Evolutionary conservation across 805 yeast genomes (phyloP).

Genomic region (Lipomyces yamanashiensis): DNA sequence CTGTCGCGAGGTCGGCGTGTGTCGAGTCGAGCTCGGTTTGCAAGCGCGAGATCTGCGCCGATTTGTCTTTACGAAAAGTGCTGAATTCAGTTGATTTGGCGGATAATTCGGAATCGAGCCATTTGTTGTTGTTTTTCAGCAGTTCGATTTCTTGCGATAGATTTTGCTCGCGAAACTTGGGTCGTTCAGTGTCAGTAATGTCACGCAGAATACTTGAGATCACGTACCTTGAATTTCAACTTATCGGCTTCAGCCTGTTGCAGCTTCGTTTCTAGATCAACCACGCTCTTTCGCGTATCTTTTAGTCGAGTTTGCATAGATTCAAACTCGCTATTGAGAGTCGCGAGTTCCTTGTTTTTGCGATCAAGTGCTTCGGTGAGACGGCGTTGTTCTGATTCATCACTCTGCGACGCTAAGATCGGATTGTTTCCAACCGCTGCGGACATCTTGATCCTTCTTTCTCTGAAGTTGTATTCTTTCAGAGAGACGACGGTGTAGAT

Average conservation of each 20-base stretch:
- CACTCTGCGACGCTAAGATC: background rate
- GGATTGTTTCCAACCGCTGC: background rate
- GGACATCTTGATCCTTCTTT: background rate
- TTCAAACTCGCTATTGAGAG: constrained; percentile 49
- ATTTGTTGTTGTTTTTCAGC: constrained; percentile 49
- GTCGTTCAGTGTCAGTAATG: no score
- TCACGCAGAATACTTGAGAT: background rate
- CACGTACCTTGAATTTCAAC: constrained; percentile 38
- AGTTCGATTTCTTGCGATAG: constrained; percentile 51
- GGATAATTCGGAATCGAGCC: constrained; percentile 50
- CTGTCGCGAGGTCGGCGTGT: constrained; percentile 44
- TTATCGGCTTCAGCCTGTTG: constrained; percentile 45
- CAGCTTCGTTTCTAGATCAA: constrained; percentile 48
- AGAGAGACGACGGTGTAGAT: background rate
- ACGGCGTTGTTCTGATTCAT: constrained; percentile 40
- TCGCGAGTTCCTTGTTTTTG: constrained; percentile 41
- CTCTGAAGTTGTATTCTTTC: no score
- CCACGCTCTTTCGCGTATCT: constrained; percentile 49
- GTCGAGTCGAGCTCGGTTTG: constrained; percentile 47
- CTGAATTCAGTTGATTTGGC: constrained; percentile 45
- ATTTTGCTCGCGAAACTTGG: constrained; percentile 47
- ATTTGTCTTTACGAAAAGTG: constrained; percentile 42
- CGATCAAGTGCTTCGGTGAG: constrained; percentile 42
- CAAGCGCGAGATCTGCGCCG: constrained; percentile 44
- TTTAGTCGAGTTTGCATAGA: constrained; percentile 46